A percentile compares a stretch with the other conserved stretches of the same genome.
These are phyloP conservation scores for Pythium aquatile DNA, from an alignment of 352 stramenopile genomes.

Conservation along the genomic window DNA sequence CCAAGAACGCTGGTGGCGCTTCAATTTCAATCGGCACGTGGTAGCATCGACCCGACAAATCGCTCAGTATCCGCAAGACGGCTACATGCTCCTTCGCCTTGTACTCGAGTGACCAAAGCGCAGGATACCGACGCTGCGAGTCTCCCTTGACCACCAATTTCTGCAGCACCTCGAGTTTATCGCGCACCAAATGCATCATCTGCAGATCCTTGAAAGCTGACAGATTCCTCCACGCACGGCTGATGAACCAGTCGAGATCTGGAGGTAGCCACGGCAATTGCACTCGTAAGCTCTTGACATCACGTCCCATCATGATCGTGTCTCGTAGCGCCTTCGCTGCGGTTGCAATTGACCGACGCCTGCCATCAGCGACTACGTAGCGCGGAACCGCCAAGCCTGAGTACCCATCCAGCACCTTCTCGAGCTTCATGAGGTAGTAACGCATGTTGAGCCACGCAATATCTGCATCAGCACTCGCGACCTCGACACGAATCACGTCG, in stretches of 20 bases:
- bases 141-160: conserved; percentile 10
- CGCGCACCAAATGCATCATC: conserved; percentile 4
- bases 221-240: conserved; percentile 12
- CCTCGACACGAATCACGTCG: conserved; percentile 24
- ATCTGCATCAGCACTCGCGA: background rate
- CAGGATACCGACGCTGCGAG: conserved; percentile 12
- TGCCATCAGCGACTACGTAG: conserved; percentile 15
- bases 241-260: conserved; percentile 20
- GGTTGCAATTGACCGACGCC: background rate
- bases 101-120: conserved; percentile 15
- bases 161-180: conserved; percentile 15
- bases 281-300: background rate
- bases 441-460: conserved; percentile 15
- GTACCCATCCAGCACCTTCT: conserved; percentile 25
- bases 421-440: conserved; percentile 22
- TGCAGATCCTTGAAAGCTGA: conserved; percentile 4
- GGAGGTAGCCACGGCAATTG: conserved; percentile 11
- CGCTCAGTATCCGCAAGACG: conserved; percentile 18
- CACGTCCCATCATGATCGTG: background rate
- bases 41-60: conserved; percentile 24
- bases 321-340: conserved; percentile 15
- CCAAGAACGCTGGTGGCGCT: background rate
- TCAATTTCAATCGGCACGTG: conserved; percentile 18
- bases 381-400: conserved; percentile 15
- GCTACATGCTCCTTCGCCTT: background rate